Evolutionary conservation across 139 green algal genomes (phyloP).

Genomic region (Volvox africanus): DNA sequence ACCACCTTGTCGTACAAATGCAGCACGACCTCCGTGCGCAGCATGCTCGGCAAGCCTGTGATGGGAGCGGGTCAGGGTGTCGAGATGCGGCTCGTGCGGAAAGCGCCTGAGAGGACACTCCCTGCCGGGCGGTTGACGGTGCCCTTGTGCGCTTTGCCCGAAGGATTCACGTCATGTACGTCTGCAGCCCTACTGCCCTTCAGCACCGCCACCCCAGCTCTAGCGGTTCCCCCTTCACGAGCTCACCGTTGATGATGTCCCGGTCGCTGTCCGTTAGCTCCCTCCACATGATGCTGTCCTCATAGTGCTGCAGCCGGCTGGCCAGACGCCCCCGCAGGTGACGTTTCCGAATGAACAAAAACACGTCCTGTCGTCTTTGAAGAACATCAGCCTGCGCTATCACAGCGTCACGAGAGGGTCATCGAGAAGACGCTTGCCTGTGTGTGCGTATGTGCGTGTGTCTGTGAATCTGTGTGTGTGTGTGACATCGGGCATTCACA

Average conservation of each 20-base stretch:
- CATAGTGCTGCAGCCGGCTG: background rate
- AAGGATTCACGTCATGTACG: too few species aligned
- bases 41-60: constrained; percentile 17
- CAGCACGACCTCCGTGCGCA: constrained; percentile 14
- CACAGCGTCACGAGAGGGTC: too few species aligned
- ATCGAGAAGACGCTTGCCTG: background rate
- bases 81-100: too few species aligned
- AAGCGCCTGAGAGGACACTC: too few species aligned
- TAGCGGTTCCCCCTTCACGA: background rate
- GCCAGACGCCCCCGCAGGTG: background rate
- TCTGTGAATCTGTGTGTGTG: too few species aligned
- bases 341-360: constrained; percentile 9
- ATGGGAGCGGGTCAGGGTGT: too few species aligned
- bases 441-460: background rate
- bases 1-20: constrained; percentile 2
- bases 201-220: background rate
- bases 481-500: too few species aligned
- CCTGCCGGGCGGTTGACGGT: too few species aligned
- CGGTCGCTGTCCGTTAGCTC: background rate
- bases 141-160: too few species aligned
- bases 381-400: background rate
- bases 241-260: constrained; percentile 2
- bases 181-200: too few species aligned
- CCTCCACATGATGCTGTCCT: background rate
- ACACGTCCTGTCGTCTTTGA: constrained; percentile 26